Percentiles rank a stretch among this genome's conserved stretches.
phyloP scores from a whole-genome alignment of 768 basidiomycete species.

The Kwoniella mangroviensis region DNA sequence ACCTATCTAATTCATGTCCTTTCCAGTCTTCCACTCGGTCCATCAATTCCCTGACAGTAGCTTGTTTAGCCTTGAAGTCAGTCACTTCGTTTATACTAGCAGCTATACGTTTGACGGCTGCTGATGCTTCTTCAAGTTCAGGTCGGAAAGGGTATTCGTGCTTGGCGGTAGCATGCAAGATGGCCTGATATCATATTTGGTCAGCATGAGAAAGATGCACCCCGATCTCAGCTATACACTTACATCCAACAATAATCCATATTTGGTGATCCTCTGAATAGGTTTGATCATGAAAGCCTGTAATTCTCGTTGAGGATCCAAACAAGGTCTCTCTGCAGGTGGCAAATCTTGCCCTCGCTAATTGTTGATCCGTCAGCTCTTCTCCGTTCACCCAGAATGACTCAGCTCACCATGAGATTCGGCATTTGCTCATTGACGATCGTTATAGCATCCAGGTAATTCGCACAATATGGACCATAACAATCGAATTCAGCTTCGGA shows the following conservation, averaged over 20 bases:
- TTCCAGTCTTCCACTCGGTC: slow-evolving; percentile 97
- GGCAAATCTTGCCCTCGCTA: slow-evolving; percentile 49
- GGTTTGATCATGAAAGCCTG: slow-evolving; percentile 98
- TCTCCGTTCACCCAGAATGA: neutral
- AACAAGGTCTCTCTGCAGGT: slow-evolving; percentile 36
- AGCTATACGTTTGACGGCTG: slow-evolving; percentile 87
- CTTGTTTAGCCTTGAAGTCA: slow-evolving; percentile 85
- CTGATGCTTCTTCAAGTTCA: slow-evolving; percentile 81
- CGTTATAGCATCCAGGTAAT: slow-evolving; percentile 85
- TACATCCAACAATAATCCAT: slow-evolving; percentile 90
- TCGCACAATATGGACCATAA: slow-evolving; percentile 97
- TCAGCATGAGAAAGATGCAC: neutral
- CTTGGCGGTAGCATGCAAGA: slow-evolving; percentile 47
- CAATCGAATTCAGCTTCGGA: slow-evolving; percentile 95
- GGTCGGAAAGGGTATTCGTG: slow-evolving; percentile 60
- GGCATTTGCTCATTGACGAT: slow-evolving; percentile 84
- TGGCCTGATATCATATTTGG: slow-evolving; percentile 27
- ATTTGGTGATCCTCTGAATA: slow-evolving; percentile 97
- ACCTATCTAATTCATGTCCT: slow-evolving; percentile 91
- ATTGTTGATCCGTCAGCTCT: slow-evolving; percentile 9
- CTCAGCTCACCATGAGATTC: slow-evolving; percentile 73
- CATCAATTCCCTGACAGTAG: slow-evolving; percentile 83
- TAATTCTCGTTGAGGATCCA: slow-evolving; percentile 65
- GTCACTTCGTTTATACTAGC: slow-evolving; percentile 95
- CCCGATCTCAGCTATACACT: slow-evolving; percentile 53